Conservation (phyloP, 23 red algal species). For the Chondrus crispus region DNA sequence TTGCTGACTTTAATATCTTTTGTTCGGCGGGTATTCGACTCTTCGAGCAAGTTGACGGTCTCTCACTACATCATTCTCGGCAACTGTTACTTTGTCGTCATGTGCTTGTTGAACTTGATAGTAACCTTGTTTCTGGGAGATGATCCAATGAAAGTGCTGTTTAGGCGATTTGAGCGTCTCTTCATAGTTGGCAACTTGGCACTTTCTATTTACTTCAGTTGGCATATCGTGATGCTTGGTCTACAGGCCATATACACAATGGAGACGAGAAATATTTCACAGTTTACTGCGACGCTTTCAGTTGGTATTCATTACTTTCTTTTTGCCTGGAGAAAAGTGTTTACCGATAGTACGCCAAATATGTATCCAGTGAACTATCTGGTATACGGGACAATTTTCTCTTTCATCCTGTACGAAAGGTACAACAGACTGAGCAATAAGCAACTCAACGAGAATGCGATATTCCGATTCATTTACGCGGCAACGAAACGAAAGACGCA, state of each 20-base stretch:
- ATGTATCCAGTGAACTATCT: conserved; percentile 64
- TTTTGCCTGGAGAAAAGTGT: conserved; percentile 62
- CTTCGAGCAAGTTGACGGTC: conserved; percentile 50
- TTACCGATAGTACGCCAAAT: conserved; percentile 39
- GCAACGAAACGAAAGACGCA: neutral
- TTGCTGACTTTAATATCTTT: conserved; percentile 46
- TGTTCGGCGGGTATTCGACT: conserved; percentile 13
- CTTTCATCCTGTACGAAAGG: conserved; percentile 41
- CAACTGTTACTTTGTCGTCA: conserved; percentile 53
- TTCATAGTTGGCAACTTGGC: conserved; percentile 33
- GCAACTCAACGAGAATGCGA: conserved; percentile 40
- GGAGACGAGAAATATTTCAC: conserved; percentile 28
- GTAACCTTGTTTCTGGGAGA: conserved; percentile 11
- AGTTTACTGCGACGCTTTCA: conserved; percentile 45
- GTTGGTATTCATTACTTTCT: conserved; percentile 73
- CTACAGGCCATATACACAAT: conserved; percentile 37
- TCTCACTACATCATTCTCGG: conserved; percentile 43
- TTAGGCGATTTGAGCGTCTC: conserved; percentile 16
- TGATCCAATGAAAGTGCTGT: conserved; percentile 38
- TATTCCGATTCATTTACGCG: conserved; percentile 9
- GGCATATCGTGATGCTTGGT: conserved; percentile 56
- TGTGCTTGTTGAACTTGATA: conserved; percentile 19
- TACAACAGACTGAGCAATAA: conserved; percentile 35
- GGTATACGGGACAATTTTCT: conserved; percentile 70
- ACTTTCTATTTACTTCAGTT: conserved; percentile 50